phyloP scores from a whole-genome alignment of 2,329 filamentous ascomycete genomes.

The Cyanodermella asteris region DNA sequence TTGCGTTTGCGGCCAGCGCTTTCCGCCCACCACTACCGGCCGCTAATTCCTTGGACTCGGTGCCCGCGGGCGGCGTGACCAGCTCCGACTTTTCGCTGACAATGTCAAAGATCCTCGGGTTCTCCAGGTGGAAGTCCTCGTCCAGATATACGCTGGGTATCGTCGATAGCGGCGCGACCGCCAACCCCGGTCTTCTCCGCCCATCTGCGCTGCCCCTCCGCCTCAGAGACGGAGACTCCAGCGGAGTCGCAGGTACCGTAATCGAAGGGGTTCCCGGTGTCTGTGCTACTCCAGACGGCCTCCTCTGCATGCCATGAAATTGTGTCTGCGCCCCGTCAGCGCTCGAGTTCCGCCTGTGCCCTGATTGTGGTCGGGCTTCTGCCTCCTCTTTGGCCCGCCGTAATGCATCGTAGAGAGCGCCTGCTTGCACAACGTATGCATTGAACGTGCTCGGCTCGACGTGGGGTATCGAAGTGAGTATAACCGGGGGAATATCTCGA shows the following conservation, averaged over 20 bases:
- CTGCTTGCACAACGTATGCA: slow-evolving; percentile 67
- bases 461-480: slow-evolving; percentile 67
- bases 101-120: slow-evolving; percentile 86
- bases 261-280: slow-evolving; percentile 1
- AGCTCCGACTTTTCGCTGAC: slow-evolving; percentile 93
- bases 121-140: slow-evolving; percentile 83
- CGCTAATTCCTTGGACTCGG: slow-evolving; percentile 35
- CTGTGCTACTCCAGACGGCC: too few species aligned
- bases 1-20: slow-evolving; percentile 83
- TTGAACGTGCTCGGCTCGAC: slow-evolving; percentile 63
- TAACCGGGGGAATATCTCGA: slow-evolving; percentile 80
- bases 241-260: slow-evolving; percentile 15
- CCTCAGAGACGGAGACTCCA: slow-evolving; percentile 24
- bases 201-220: slow-evolving; percentile 29
- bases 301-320: background rate
- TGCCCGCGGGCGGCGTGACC: slow-evolving; percentile 43
- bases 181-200: slow-evolving; percentile 40
- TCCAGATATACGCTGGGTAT: slow-evolving; percentile 91
- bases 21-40: slow-evolving; percentile 43
- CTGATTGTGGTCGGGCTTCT: slow-evolving; percentile 32
- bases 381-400: slow-evolving; percentile 61
- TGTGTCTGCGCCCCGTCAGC: slow-evolving; percentile 2
- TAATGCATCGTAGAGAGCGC: slow-evolving; percentile 71
- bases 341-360: too few species aligned
- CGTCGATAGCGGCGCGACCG: slow-evolving; percentile 68